Percentiles rank a stretch among this genome's conserved stretches.
Evolutionary conservation across 352 stramenopile genomes (phyloP).

Genomic region (Globisporangium paroecandrum): DNA sequence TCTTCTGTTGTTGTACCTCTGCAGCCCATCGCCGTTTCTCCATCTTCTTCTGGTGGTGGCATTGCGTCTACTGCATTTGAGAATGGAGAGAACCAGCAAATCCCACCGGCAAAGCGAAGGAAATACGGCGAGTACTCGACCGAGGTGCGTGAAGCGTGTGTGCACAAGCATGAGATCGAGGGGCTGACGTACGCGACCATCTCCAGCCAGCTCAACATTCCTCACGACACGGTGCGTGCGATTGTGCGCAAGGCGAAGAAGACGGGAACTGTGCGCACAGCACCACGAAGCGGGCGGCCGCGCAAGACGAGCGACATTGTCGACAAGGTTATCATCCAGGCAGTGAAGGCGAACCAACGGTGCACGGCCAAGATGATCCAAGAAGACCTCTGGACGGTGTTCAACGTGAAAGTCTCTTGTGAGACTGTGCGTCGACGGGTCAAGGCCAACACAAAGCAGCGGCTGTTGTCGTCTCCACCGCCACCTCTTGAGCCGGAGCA

Average conservation of each 20-base stretch:
- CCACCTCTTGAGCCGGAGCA: neutral
- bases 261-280: conserved; percentile 49
- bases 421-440: conserved; percentile 62
- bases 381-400: conserved; percentile 47
- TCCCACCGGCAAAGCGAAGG: conserved; percentile 15
- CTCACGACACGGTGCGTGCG: conserved; percentile 52
- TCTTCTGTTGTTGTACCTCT: neutral
- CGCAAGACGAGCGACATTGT: conserved; percentile 64
- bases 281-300: conserved; percentile 55
- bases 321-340: conserved; percentile 64
- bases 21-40: neutral
- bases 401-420: conserved; percentile 53
- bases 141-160: conserved; percentile 48
- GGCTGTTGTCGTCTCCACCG: conserved; percentile 5
- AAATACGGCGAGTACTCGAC: conserved; percentile 59
- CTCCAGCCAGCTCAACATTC: conserved; percentile 48
- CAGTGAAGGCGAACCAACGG: conserved; percentile 44
- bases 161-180: conserved; percentile 47
- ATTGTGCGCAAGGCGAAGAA: conserved; percentile 67
- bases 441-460: conserved; percentile 47
- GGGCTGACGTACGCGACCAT: conserved; percentile 58
- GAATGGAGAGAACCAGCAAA: neutral
- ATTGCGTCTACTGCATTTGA: neutral
- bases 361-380: conserved; percentile 66
- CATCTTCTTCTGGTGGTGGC: neutral